Evolutionary conservation across 305 asterid species (phyloP).

Genomic region (Solanum hybrid): DNA sequence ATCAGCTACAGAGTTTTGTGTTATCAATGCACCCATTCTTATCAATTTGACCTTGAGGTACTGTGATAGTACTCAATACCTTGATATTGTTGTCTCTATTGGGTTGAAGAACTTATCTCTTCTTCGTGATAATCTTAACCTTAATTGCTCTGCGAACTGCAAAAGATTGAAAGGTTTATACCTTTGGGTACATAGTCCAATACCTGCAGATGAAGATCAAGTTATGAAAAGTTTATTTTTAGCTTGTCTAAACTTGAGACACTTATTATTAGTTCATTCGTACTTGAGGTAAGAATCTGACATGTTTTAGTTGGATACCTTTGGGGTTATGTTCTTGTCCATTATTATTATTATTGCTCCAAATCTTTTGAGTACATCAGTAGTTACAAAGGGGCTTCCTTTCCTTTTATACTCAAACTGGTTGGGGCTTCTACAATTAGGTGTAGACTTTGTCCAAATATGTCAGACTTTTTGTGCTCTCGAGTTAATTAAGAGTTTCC

Average conservation of each 20-base stretch:
- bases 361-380: not conserved
- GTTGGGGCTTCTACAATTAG: not conserved
- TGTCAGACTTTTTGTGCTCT: not conserved
- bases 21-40: not conserved
- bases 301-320: not conserved
- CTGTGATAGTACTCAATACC: not conserved
- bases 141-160: not conserved
- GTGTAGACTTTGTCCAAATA: not conserved
- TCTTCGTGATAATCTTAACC: not conserved
- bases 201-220: not conserved
- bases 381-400: not conserved
- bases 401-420: not conserved
- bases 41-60: not conserved
- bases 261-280: not conserved
- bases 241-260: not conserved
- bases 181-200: not conserved
- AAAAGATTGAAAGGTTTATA: not conserved
- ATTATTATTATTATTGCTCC: not conserved
- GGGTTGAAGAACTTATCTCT: not conserved
- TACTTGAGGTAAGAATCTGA: not conserved
- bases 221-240: not conserved
- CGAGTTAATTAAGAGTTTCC: not conserved
- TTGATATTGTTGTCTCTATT: not conserved
- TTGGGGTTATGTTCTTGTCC: not conserved
- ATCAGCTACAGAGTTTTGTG: not conserved